phyloP scores from a whole-genome alignment of 2,329 filamentous ascomycete species.

The Colletotrichum tropicicola region DNA sequence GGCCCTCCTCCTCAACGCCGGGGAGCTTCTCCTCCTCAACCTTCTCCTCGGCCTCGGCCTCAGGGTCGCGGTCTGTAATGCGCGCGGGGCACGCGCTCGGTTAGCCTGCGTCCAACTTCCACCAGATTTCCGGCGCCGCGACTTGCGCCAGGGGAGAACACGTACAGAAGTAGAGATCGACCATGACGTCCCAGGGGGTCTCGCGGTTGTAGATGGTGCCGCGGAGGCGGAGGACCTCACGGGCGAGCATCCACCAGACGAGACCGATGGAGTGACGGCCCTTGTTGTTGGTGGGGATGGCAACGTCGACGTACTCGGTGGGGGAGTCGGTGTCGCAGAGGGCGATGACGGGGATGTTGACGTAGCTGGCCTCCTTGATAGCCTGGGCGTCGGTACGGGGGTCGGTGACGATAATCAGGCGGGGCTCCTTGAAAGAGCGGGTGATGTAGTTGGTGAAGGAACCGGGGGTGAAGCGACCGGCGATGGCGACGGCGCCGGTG shows the following conservation, averaged over 20 bases:
- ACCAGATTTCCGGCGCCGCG: background rate
- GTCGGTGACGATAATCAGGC: constrained; percentile 99
- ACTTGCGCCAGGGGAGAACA: constrained; percentile 31
- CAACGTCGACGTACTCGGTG: constrained; percentile 99
- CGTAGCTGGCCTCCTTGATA: constrained; percentile 99
- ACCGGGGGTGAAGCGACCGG: constrained; percentile 99
- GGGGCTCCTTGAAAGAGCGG: constrained; percentile 99
- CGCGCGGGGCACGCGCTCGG: background rate
- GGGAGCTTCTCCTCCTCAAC: constrained; percentile 91
- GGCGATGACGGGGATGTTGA: constrained; percentile 99
- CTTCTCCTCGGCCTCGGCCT: constrained; percentile 99
- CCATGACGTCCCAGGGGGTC: constrained; percentile 98
- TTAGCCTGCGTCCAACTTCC: constrained; percentile 9
- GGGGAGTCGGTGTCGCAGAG: constrained; percentile 99
- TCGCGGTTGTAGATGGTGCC: constrained; percentile 97
- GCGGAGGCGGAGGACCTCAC: constrained; percentile 98
- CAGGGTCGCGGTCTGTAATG: constrained; percentile 86
- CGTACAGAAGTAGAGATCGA: constrained; percentile 98
- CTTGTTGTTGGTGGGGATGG: constrained; percentile 99
- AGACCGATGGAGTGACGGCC: constrained; percentile 98
- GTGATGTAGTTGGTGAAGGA: constrained; percentile 99
- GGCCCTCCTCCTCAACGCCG: constrained; percentile 84
- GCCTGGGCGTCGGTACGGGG: constrained; percentile 99
- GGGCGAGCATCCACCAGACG: constrained; percentile 99
- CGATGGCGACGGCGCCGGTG: constrained; percentile 97